phyloP scores from a whole-genome alignment of 176 grass and related monocot species.

The Avena sativa region DNA sequence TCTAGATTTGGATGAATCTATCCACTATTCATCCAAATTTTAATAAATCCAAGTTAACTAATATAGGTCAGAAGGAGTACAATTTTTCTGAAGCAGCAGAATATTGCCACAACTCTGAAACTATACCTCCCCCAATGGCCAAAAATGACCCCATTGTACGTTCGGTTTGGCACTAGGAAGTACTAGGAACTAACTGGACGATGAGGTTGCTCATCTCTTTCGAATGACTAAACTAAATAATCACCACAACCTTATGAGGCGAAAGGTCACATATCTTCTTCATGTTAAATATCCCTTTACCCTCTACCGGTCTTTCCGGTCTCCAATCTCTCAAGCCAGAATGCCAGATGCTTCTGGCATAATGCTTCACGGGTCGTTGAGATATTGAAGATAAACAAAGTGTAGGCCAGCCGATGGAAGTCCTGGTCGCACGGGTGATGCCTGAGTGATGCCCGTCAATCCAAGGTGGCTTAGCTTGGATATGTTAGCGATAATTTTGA shows the following conservation, averaged over 20 bases:
- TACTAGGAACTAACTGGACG: not conserved
- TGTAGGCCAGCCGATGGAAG: not conserved
- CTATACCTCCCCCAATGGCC: no score
- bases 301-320: not conserved
- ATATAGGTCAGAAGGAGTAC: no score
- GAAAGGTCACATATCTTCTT: not conserved
- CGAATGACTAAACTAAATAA: not conserved
- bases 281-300: not conserved
- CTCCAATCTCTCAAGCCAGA: not conserved
- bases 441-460: no score
- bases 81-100: no score
- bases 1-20: no score
- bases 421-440: no score
- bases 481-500: no score
- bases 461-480: no score
- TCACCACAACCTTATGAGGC: slow-evolving; percentile 7
- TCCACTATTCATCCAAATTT: no score
- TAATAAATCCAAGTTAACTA: no score
- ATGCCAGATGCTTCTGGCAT: not conserved
- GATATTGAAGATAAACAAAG: slow-evolving; percentile 10
- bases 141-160: not conserved
- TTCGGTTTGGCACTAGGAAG: not conserved
- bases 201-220: not conserved
- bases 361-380: not conserved
- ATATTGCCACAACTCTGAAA: no score